Conservation (phyloP, 2,329 filamentous ascomycete species). For the Spiromastix sp. region DNA sequence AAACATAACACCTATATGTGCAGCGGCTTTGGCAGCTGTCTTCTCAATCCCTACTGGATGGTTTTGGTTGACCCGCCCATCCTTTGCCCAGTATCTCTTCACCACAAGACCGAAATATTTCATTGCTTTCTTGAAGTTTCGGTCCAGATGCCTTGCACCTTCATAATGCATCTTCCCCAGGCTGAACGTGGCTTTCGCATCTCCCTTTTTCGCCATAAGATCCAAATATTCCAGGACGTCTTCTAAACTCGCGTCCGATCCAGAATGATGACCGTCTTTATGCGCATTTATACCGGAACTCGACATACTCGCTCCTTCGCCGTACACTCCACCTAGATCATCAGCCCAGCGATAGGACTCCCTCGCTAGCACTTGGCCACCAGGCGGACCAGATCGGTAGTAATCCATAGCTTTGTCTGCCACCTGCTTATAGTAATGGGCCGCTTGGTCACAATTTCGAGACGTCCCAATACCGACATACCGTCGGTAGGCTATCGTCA, state of each 20-base stretch:
- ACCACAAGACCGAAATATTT: constrained; percentile 74
- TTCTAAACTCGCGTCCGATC: constrained; percentile 77
- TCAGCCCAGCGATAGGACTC: constrained; percentile 83
- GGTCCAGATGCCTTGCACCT: constrained; percentile 63
- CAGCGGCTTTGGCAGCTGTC: constrained; percentile 71
- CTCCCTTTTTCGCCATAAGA: constrained; percentile 79
- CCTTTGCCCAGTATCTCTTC: constrained; percentile 69
- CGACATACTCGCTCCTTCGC: constrained; percentile 82
- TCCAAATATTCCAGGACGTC: constrained; percentile 93
- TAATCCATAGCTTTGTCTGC: constrained; percentile 87
- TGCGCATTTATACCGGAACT: constrained; percentile 78
- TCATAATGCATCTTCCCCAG: constrained; percentile 83
- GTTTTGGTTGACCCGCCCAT: constrained; percentile 63
- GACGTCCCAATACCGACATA: constrained; percentile 76
- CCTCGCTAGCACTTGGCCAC: constrained; percentile 65
- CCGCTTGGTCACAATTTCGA: constrained; percentile 74
- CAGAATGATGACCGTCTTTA: constrained; percentile 61
- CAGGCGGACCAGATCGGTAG: constrained; percentile 81
- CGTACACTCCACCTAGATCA: constrained; percentile 84
- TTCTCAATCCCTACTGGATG: constrained; percentile 63
- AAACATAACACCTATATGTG: constrained; percentile 81
- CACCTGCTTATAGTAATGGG: constrained; percentile 82
- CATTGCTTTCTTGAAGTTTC: constrained; percentile 63
- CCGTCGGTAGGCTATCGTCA: constrained; percentile 84
- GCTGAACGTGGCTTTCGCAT: constrained; percentile 77